Evolutionary conservation across 768 basidiomycete genomes (phyloP).

Genomic region (Heimioporus sp.): DNA sequence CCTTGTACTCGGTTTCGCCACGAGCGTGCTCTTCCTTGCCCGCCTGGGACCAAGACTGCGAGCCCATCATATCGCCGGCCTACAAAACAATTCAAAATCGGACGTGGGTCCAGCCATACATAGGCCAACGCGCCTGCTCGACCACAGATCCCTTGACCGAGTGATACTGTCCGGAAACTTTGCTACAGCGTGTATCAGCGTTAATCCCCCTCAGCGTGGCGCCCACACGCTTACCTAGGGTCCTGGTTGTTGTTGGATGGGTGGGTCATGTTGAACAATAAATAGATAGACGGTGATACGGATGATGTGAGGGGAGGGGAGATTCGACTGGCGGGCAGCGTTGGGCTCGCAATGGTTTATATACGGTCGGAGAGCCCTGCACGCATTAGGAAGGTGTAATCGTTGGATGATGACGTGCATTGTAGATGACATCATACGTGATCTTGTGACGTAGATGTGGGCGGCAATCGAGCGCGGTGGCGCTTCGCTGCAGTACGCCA

Average conservation of each 20-base stretch:
- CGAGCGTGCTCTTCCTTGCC: conserved; percentile 50
- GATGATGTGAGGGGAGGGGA: conserved; percentile 2
- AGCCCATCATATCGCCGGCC: conserved; percentile 45
- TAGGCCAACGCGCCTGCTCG: conserved; percentile 26
- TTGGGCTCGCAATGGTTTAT: conserved; percentile 15
- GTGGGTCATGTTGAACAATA: conserved; percentile 7
- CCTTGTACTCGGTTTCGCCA: conserved; percentile 47
- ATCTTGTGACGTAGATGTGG: conserved; percentile 21
- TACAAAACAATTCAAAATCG: conserved; percentile 3
- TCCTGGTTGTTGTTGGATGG: conserved; percentile 18
- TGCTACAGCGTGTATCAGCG: conserved; percentile 22
- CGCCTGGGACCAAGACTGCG: conserved; percentile 39
- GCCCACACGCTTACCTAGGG: conserved; percentile 21
- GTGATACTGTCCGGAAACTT: conserved; percentile 34
- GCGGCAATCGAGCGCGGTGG: conserved; percentile 8
- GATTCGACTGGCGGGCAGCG: neutral
- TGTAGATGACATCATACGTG: conserved; percentile 28
- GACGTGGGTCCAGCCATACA: neutral
- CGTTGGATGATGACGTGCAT: conserved; percentile 20
- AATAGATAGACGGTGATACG: neutral
- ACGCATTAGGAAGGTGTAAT: conserved; percentile 31
- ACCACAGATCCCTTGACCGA: conserved; percentile 37
- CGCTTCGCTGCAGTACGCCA: neutral
- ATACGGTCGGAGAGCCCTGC: conserved; percentile 18
- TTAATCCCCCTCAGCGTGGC: too few relatives aligned